Base-by-base conservation (phyloP, 352 stramenopile genomes). In the Phytophthora fragariae region DNA sequence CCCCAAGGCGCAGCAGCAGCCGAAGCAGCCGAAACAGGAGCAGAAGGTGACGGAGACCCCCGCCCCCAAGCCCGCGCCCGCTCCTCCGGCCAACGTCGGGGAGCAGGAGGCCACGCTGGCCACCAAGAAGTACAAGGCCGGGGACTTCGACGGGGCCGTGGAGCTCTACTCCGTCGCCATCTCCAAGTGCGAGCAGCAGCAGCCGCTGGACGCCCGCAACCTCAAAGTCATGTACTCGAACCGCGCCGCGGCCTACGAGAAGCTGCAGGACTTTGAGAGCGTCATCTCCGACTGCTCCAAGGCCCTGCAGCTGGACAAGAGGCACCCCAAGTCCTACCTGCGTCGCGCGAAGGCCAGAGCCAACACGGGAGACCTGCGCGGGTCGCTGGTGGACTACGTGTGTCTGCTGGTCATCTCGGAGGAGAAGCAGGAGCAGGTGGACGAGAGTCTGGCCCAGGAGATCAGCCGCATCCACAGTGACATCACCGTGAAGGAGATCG, bases 171-270 rank as follows among this genome's bases (percentile, higher is more conserved):
- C 78, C 11, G 33, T 81, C 0, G 88, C 88, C 27, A 95, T 95
- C 70, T 65, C 68, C 9, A 82, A 89, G 60, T 86, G 80, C 64
- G 86, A 92, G 70, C 55, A 73, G n/a, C 67, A 81, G 9, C 74
- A 84, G 62, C 83, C 86, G 10, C 68, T 90, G 41, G 86, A 94
- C 65, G 77, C 76, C 56, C 83, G 85, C 66, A 93, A 95, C 76
- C 72, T 95, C 31, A 95, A 95, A 66, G 88, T 95, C 66, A 93
- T 95, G 86, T 95, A 89, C 72, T 92, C 88, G 65, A 95, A 95
- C 79, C 85, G 88, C 35, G 88, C 86, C 0, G 86, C 88, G 2
- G 86, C 88, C 37, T 92, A 89, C 64, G 88, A 95, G 57, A 84
- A 86, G 57, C 76, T 95, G 17, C 75, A 87, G 61, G 79, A 92